Base-by-base conservation (phyloP, 2,329 filamentous ascomycete genomes). In the Apiospora arundinis region DNA sequence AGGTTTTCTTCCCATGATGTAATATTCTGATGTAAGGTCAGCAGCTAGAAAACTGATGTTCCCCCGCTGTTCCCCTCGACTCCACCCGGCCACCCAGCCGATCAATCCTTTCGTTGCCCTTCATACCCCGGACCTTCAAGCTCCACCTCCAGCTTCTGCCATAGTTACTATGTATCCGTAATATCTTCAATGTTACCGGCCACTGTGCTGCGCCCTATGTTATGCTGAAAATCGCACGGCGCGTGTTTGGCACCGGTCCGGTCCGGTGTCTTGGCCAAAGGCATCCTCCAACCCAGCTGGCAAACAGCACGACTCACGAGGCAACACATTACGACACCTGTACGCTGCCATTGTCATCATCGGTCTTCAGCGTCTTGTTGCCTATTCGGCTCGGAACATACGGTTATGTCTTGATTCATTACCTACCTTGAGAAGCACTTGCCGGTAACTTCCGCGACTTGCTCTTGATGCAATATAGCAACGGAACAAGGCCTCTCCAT, bases 111-210 rank as follows among this genome's bases (percentile, higher is more conserved):
- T 21, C 18, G 56, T 63, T 40, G 56, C 56, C 56, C 37, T 63
- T 40, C 28, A n/a, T 40, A 40, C 56, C 56, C 56, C 56, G 56
- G 56, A 63, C 56, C 56, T 63, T 63, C 32, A 63, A 63, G 56
- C 56, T 63, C 56, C 56, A 63, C 56, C 56, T 63, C 56, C 32
- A 18, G 56, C 8, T 63, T 63, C 56, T 63, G 16, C 23, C 49
- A 21, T 16, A n/a, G 4, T n/a, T n/a, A n/a, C n/a, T 14, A 46
- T 14, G 11, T 52, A 28, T 37, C 14, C 9, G 40, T 42, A 42
- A 42, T 42, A 42, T 42, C 40, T 42, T 42, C 40, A 42, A 14
- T 45, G 12, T 16, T 45, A 18, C 16, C 14, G 12, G 42, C 5
- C 16, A 18, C 42, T 45, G 42, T 5, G 9, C 16, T 45, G 9